These are phyloP conservation scores for Picochlorum sp. DNA, from an alignment of 139 green algal species.

Conservation along the genomic window DNA sequence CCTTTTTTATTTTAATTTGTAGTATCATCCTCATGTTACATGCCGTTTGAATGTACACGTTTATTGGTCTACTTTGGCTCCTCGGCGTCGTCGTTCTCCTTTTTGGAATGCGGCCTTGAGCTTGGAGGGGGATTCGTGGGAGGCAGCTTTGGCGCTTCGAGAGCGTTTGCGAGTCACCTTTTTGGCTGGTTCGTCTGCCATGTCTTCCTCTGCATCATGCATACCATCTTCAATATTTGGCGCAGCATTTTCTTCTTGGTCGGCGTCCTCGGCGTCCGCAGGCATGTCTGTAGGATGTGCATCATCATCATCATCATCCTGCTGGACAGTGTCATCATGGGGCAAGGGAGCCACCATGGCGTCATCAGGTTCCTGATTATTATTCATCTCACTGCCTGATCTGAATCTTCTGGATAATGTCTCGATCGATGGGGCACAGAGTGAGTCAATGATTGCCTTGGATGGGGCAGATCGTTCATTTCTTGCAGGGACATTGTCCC, in stretches of 20 bases:
- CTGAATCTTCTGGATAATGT: conserved; percentile 23
- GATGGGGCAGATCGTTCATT: conserved; percentile 13
- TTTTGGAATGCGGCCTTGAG: conserved; percentile 7
- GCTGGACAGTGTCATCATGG: background rate
- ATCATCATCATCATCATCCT: background rate
- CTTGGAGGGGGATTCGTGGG: conserved; percentile 7
- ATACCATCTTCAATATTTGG: background rate
- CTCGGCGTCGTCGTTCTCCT: background rate
- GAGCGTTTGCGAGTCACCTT: too few relatives aligned
- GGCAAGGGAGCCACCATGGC: background rate
- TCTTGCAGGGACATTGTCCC: conserved; percentile 19
- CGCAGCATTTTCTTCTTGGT: background rate
- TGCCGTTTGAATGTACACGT: too few relatives aligned
- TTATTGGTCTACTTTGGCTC: background rate
- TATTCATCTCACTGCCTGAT: background rate
- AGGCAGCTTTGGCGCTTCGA: too few relatives aligned
- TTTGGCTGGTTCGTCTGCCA: background rate
- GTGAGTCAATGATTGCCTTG: background rate
- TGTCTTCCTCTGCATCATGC: background rate
- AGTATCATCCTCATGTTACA: too few relatives aligned
- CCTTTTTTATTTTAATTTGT: background rate
- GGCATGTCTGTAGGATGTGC: background rate
- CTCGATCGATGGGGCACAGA: conserved; percentile 22
- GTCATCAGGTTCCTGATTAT: conserved; percentile 4
- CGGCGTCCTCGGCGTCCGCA: too few relatives aligned